These are phyloP conservation scores for Phellinidium pouzarii DNA, from an alignment of 1,284 basidiomycete species.

Conservation along the genomic window DNA sequence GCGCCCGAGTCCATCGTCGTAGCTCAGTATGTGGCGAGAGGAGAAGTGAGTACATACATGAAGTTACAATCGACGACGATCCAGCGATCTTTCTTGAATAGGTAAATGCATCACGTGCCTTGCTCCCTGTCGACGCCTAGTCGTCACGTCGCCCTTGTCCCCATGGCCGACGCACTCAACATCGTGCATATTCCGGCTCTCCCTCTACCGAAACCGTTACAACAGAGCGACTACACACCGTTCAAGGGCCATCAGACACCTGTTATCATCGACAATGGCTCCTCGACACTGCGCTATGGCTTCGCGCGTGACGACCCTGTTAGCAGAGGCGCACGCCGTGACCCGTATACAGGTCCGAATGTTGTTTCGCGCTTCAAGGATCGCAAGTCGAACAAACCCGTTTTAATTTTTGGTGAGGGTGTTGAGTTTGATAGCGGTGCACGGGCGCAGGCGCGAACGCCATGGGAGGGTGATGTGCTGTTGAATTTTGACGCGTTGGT, in stretches of 20 bases:
- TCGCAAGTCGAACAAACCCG: constrained; percentile 70
- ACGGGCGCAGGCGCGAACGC: constrained; percentile 67
- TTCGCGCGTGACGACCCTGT: constrained; percentile 44
- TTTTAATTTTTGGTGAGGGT: constrained; percentile 80
- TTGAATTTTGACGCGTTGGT: constrained; percentile 89
- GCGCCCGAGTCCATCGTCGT: constrained; percentile 3
- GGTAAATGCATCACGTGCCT: neutral
- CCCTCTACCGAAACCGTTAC: constrained; percentile 20
- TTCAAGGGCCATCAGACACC: constrained; percentile 15
- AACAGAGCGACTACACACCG: constrained; percentile 8
- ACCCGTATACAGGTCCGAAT: constrained; percentile 59
- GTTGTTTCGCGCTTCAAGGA: constrained; percentile 84
- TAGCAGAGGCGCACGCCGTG: constrained; percentile 23
- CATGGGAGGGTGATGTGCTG: constrained; percentile 89
- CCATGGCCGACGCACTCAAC: constrained; percentile 18
- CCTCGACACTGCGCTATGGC: constrained; percentile 85
- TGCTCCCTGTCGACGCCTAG: too few species aligned
- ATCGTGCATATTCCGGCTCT: constrained; percentile 26
- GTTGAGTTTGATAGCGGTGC: constrained; percentile 80
- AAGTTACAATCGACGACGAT: too few species aligned
- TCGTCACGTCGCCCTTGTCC: neutral
- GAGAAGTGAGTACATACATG: too few species aligned
- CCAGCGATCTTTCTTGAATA: too few species aligned
- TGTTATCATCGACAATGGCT: constrained; percentile 92
- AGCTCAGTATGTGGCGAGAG: neutral